Conservation (phyloP, 176 grass and related monocot species). For the Eremochloa ophiuroides region DNA sequence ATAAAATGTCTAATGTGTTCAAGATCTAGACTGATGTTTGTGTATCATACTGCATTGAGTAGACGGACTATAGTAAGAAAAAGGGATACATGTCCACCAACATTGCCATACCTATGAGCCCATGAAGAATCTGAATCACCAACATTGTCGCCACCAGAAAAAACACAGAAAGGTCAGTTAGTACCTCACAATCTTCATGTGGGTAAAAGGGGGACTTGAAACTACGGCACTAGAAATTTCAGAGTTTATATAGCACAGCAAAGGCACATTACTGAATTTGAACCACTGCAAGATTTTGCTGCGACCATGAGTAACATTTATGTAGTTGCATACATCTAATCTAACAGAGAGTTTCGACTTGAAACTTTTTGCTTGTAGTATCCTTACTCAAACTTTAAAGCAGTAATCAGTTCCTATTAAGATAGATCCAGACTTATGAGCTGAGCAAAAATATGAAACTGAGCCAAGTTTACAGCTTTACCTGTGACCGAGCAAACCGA, state of each 20-base stretch:
- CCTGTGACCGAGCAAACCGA: background rate
- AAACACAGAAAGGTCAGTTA: constrained; percentile 32
- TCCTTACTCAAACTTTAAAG: background rate
- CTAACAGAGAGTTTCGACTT: too few species aligned
- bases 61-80: background rate
- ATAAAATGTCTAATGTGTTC: background rate
- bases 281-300: background rate
- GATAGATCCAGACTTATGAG: background rate
- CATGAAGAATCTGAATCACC: constrained; percentile 41
- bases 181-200: background rate
- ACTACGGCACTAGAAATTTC: background rate
- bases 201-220: background rate
- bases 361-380: too few species aligned
- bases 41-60: background rate
- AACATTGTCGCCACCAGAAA: background rate
- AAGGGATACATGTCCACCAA: background rate
- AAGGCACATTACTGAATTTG: background rate
- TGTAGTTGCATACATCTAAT: background rate
- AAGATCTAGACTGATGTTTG: background rate
- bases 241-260: background rate
- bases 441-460: background rate
- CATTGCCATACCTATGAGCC: constrained; percentile 23
- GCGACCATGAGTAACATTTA: background rate
- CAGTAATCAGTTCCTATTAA: background rate
- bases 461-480: background rate